phyloP scores from a whole-genome alignment of 1,139 yeast genomes.

The Yamadazyma atlantica region DNA sequence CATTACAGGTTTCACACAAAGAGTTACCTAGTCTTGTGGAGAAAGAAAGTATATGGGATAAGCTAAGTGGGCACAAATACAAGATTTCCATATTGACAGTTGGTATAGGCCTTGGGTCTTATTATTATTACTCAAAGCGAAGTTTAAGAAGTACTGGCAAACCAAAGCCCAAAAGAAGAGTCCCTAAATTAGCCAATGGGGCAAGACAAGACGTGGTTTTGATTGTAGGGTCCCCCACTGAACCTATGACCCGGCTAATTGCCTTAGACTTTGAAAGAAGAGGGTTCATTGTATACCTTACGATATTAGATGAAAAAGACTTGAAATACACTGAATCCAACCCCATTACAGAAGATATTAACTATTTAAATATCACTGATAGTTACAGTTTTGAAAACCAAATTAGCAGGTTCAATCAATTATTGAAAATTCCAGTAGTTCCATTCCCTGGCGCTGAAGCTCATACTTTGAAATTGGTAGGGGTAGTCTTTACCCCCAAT shows the following conservation, averaged over 20 bases:
- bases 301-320: constrained; percentile 67
- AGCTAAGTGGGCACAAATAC: constrained; percentile 16
- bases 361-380: constrained; percentile 39
- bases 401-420: constrained; percentile 37
- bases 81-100: constrained; percentile 22
- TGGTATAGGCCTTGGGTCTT: constrained; percentile 32
- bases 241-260: constrained; percentile 67
- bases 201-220: constrained; percentile 74
- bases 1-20: constrained; percentile 2
- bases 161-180: constrained; percentile 46
- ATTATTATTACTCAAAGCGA: constrained; percentile 9
- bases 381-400: constrained; percentile 30
- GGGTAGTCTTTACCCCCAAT: constrained; percentile 63
- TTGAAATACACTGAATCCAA: constrained; percentile 56
- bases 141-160: constrained; percentile 2
- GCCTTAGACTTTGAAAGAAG: constrained; percentile 74
- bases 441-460: constrained; percentile 55
- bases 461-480: constrained; percentile 53
- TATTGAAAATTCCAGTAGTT: constrained; percentile 37
- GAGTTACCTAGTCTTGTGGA: background rate
- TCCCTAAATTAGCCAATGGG: constrained; percentile 63
- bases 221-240: constrained; percentile 75
- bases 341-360: constrained; percentile 52
- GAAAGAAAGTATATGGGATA: constrained; percentile 12
- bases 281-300: constrained; percentile 78